Base-by-base conservation (phyloP, 306 rosid species). In the Medicago arabica region DNA sequence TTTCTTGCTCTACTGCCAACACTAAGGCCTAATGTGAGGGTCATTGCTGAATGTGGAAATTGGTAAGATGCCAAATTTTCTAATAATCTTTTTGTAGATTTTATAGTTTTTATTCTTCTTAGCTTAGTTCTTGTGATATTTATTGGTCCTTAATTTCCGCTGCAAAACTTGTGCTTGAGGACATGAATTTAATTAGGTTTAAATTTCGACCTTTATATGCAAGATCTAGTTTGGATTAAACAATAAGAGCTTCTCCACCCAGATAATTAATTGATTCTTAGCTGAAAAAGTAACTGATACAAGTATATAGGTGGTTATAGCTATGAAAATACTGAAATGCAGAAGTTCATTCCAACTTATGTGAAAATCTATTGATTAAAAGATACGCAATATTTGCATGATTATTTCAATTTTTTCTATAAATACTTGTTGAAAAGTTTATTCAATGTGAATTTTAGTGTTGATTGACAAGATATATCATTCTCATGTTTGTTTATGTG, bases 31-130 rank as follows among this genome's bases (percentile, higher is more conserved):
- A 87, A 85, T 81, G 97, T 92, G 82, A 87, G 98, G 85, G 97
- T 92, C 83, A 87, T 94, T 67, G 98, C 97, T 4, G 97, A 94
- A 78, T 94, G 98, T 3, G 97, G 97, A 85, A 92, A 88, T 84
- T 94, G 98, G 97, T 90, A 84, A 18, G 84, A 12, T 59, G 39
- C 12, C 23, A 4, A 36, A 2, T 34, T 67, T 11, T 34, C 68
- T 34, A 34, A 34, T 31, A 31, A 49, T 15, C 47, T 49, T 60
- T 17, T 19, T 38, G 18, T 38, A 43, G 31, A 40, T 63, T 38
- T 4, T 71, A 13, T 61, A 53, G 12, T 43, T 54, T 66, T 15
- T 49, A 4, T 54, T 66, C 16, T 12, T 51, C 64, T 14, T 61
- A 2, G 14, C 15, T 3, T 43, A 4, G 3, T 43, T 43, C 49